Base-by-base conservation (phyloP, 345 rosid genomes). In the Salix viminalis region DNA sequence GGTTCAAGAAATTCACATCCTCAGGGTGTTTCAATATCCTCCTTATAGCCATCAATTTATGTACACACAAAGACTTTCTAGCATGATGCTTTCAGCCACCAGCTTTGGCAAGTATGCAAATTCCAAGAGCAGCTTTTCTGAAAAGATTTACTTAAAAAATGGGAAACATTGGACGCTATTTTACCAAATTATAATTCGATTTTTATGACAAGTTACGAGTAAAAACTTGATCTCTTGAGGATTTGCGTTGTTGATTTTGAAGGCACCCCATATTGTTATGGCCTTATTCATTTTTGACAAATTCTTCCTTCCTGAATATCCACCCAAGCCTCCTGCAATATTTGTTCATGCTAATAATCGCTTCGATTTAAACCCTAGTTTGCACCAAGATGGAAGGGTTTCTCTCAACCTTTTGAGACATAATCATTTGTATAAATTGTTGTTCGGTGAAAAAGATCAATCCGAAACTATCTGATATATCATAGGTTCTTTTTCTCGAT, bases 261-360 rank as follows among this genome's bases (percentile, higher is more conserved):
- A 65, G 79, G 72, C 18, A 75, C 69, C 82, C 82, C 72, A 16
- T 75, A 70, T 14, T 28, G 76, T 8, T 69, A 70, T 70, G 52
- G 68, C 23, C 39, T 75, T 14, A 34, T 70, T 75, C 76, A 54
- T 79, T 39, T 79, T 71, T 41, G 82, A 75, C 69, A 65, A 52
- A 50, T 6, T 50, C 34, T 70, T 80, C 21, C 76, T 76, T 0
- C 52, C 7, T 28, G 37, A 12, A 23, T 75, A 65, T 46, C 54
- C 69, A 0, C 9, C 19, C 6, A 24, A 14, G 21, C 54, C 72
- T 54, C 73, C 41, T 0, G 37, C 37, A 36, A 0, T 36, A 36
- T 36, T 36, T 36, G 37, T 5, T 36, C 37, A 36, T 36, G 37
- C 37, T 36, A 36, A 36, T 36, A 36, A 21, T 2, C 6, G 56